Conservation (phyloP, 805 yeast species). For the Monosporozyma yasuniensis region DNA sequence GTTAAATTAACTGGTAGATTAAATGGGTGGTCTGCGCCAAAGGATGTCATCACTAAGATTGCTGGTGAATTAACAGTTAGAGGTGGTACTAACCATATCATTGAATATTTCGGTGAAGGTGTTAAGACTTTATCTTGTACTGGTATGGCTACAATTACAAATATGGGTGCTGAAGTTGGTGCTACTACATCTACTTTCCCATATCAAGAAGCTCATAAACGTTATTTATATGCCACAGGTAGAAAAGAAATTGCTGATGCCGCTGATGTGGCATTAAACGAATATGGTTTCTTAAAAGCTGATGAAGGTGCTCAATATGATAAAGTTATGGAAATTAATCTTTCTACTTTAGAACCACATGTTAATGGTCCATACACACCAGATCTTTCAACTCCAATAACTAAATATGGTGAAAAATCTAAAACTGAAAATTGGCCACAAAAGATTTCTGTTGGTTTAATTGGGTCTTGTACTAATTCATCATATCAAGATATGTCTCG, state of each 20-base stretch:
- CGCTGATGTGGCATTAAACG: slow-evolving; percentile 52
- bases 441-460: slow-evolving; percentile 81
- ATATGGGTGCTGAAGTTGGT: slow-evolving; percentile 99
- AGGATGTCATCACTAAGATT: slow-evolving; percentile 86
- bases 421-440: slow-evolving; percentile 76
- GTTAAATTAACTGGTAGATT: slow-evolving; percentile 84
- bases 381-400: slow-evolving; percentile 88
- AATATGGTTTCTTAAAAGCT: slow-evolving; percentile 60
- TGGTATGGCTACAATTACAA: slow-evolving; percentile 99
- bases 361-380: slow-evolving; percentile 98
- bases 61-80: slow-evolving; percentile 92
- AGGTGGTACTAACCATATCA: slow-evolving; percentile 96
- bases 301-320: slow-evolving; percentile 89
- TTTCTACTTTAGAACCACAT: slow-evolving; percentile 83
- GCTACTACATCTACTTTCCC: slow-evolving; percentile 98
- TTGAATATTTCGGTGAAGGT: slow-evolving; percentile 96
- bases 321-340: slow-evolving; percentile 81
- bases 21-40: slow-evolving; percentile 94
- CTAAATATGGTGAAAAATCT: slow-evolving; percentile 68
- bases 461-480: slow-evolving; percentile 97
- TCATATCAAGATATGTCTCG: slow-evolving; percentile 98
- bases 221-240: slow-evolving; percentile 76
- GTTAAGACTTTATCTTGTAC: slow-evolving; percentile 83
- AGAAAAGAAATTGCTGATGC: slow-evolving; percentile 76
- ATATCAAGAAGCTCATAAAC: slow-evolving; percentile 68